A percentile compares a stretch with the other conserved stretches of the same genome.
Conservation (phyloP, 495 filamentous ascomycete genomes). For the Darksidea phi region DNA sequence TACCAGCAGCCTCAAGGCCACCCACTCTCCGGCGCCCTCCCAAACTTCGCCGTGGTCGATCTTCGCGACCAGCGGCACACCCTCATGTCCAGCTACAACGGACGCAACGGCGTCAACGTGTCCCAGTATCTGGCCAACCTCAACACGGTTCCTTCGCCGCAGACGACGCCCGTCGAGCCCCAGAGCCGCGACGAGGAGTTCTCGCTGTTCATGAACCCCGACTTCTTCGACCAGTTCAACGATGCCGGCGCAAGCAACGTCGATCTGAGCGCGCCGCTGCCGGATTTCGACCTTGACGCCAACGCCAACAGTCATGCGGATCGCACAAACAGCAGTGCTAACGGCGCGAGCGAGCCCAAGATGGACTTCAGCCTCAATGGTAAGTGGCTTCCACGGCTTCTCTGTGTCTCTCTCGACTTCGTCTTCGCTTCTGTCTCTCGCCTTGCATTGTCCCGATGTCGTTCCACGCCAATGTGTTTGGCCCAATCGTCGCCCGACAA, state of each 20-base stretch:
- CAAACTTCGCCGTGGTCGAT: background rate
- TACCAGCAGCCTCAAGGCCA: background rate
- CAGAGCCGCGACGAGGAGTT: constrained; percentile 72
- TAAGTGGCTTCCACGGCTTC: constrained; percentile 29
- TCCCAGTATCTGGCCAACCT: constrained; percentile 84
- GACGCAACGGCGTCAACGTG: constrained; percentile 75
- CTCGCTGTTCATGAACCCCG: constrained; percentile 86
- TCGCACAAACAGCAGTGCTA: constrained; percentile 6
- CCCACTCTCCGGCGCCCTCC: background rate
- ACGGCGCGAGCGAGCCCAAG: constrained; percentile 12
- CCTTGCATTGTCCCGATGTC: constrained; percentile 6
- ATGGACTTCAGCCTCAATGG: constrained; percentile 40
- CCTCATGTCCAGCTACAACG: constrained; percentile 66
- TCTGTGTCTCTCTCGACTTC: constrained; percentile 4
- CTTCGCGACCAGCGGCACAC: background rate
- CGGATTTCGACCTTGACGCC: constrained; percentile 33
- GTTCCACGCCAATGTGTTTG: constrained; percentile 3
- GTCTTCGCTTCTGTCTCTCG: background rate
- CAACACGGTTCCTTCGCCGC: constrained; percentile 69
- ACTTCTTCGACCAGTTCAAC: constrained; percentile 76
- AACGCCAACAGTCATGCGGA: too few species aligned
- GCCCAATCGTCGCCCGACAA: constrained; percentile 9
- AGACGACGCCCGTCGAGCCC: constrained; percentile 60
- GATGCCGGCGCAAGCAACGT: constrained; percentile 47
- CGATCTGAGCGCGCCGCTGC: constrained; percentile 5